Evolutionary conservation across 2,329 filamentous ascomycete species (phyloP).

Genomic region (Amesomyces nigricolor): DNA sequence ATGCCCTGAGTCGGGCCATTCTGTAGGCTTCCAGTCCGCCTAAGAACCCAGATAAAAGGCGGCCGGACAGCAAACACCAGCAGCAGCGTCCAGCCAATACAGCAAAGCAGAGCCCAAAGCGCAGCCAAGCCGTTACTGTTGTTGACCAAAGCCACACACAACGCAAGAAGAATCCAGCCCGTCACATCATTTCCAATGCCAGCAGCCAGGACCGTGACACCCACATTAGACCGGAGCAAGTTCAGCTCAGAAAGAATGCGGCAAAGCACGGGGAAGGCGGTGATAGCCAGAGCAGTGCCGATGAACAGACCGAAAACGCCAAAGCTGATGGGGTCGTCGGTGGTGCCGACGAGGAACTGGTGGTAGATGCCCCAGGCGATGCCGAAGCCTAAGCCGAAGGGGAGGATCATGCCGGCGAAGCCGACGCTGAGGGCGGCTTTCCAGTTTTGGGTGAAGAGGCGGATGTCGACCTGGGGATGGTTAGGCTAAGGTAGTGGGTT

Average conservation of each 20-base stretch:
- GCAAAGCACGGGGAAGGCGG: slow-evolving; percentile 84
- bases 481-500: slow-evolving; percentile 37
- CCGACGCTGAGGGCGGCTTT: slow-evolving; percentile 71
- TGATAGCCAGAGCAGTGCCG: slow-evolving; percentile 89
- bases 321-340: slow-evolving; percentile 38
- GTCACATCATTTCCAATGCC: slow-evolving; percentile 90
- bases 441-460: slow-evolving; percentile 75
- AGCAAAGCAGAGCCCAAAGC: slow-evolving; percentile 74
- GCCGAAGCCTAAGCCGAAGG: slow-evolving; percentile 74
- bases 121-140: slow-evolving; percentile 76
- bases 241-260: slow-evolving; percentile 90
- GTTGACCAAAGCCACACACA: slow-evolving; percentile 91
- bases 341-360: slow-evolving; percentile 48
- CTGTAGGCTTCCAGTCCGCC: slow-evolving; percentile 69
- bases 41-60: slow-evolving; percentile 66
- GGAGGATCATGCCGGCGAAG: slow-evolving; percentile 71
- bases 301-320: slow-evolving; percentile 66
- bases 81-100: slow-evolving; percentile 69
- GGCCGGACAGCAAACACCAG: slow-evolving; percentile 69
- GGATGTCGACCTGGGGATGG: slow-evolving; percentile 73
- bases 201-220: slow-evolving; percentile 81
- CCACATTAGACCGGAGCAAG: slow-evolving; percentile 73
- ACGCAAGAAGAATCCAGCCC: slow-evolving; percentile 85
- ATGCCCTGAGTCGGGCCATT: slow-evolving; percentile 84
- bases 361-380: slow-evolving; percentile 78